Conservation (phyloP, 1,139 yeast genomes). For the Arxiozyma heterogenica region DNA sequence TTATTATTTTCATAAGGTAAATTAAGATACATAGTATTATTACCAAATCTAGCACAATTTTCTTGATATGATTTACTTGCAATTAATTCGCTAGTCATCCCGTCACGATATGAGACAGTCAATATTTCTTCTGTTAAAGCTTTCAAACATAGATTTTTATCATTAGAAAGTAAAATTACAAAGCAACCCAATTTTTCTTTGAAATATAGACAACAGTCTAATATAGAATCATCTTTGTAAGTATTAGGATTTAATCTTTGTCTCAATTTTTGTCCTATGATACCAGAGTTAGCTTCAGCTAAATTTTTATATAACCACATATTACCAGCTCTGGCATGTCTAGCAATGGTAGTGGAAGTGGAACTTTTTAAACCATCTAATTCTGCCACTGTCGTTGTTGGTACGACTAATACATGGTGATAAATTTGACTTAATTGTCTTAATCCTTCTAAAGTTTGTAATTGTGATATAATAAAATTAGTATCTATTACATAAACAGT, state of each 20-base stretch:
- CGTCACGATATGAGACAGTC: conserved; percentile 55
- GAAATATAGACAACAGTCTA: conserved; percentile 74
- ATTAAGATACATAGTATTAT: not conserved
- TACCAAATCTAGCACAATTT: conserved; percentile 26
- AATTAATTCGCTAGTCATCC: conserved; percentile 54
- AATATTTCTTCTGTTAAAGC: conserved; percentile 60
- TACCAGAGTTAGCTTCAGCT: conserved; percentile 41
- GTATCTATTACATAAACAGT: conserved; percentile 60
- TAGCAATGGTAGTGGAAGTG: conserved; percentile 36
- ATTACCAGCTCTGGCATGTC: conserved; percentile 63
- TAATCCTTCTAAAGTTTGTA: conserved; percentile 46
- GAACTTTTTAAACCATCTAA: conserved; percentile 65
- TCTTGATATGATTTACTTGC: conserved; percentile 44
- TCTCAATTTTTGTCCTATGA: conserved; percentile 55
- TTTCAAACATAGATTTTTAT: conserved; percentile 69
- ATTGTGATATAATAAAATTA: conserved; percentile 62
- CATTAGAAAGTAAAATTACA: conserved; percentile 67
- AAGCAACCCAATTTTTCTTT: conserved; percentile 38
- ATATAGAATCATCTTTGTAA: conserved; percentile 67
- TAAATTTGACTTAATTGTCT: conserved; percentile 35
- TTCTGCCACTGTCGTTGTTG: conserved; percentile 61
- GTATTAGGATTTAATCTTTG: conserved; percentile 42
- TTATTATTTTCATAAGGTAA: not conserved
- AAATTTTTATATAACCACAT: conserved; percentile 67
- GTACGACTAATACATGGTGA: conserved; percentile 51